Evolutionary conservation across 2,329 filamentous ascomycete genomes (phyloP).

Genomic region (Arthrobotrys pseudoclavata): DNA sequence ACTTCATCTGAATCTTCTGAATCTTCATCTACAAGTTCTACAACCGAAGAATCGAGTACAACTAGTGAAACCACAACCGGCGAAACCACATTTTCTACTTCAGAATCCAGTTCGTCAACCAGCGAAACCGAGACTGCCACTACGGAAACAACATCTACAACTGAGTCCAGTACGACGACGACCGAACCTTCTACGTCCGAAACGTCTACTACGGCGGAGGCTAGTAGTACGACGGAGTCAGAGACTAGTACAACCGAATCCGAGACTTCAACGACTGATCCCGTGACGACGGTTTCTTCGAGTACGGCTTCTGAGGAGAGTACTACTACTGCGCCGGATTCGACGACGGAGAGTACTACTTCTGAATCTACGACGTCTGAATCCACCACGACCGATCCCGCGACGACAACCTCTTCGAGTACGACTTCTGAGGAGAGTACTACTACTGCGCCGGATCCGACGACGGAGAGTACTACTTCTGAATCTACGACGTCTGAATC

Average conservation of each 20-base stretch:
- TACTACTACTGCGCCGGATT: constrained; percentile 8
- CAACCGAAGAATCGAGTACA: neutral
- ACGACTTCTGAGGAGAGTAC: constrained; percentile 11
- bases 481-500: constrained; percentile 3
- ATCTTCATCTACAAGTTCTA: constrained; percentile 11
- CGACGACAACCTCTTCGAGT: neutral
- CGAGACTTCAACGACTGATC: constrained; percentile 6
- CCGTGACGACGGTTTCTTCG: neutral
- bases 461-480: constrained; percentile 1
- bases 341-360: constrained; percentile 18
- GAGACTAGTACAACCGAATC: neutral
- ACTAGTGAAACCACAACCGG: constrained; percentile 4
- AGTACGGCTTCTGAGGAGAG: constrained; percentile 15
- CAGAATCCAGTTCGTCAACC: constrained; percentile 12
- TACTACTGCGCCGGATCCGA: neutral
- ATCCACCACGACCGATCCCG: neutral
- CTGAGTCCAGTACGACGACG: neutral
- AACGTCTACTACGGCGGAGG: too few species aligned
- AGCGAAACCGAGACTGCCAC: constrained; percentile 8
- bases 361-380: neutral
- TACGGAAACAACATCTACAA: constrained; percentile 1
- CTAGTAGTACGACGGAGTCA: constrained; percentile 12
- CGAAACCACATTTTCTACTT: constrained; percentile 13
- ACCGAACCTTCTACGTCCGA: too few species aligned
- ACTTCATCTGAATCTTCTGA: neutral